A percentile compares a stretch with the other conserved stretches of the same genome.
Conservation (phyloP, 148 eudicot species). For the Persicaria maculosa region DNA sequence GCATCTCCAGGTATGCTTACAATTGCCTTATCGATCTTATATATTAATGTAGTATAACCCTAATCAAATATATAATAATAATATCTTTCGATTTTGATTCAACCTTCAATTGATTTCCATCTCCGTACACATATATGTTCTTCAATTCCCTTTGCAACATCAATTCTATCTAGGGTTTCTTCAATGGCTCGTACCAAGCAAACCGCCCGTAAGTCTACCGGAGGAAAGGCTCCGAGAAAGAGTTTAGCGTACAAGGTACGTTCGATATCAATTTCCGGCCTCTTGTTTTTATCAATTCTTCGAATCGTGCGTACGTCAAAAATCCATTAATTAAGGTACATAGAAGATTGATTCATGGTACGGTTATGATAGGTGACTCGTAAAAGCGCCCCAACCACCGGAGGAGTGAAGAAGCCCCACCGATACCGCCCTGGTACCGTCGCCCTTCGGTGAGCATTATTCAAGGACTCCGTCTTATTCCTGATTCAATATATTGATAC, state of each 20-base stretch:
- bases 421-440: background rate
- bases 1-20: too few species aligned
- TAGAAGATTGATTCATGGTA: too few species aligned
- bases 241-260: constrained; percentile 66
- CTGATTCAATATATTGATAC: background rate
- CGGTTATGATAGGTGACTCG: background rate
- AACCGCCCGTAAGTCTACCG: constrained; percentile 84
- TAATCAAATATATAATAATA: too few species aligned
- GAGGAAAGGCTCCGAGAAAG: constrained; percentile 93
- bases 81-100: too few species aligned
- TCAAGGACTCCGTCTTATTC: background rate
- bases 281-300: background rate
- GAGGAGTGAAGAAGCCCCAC: background rate
- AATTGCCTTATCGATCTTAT: too few species aligned
- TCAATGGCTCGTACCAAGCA: constrained; percentile 87
- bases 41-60: too few species aligned
- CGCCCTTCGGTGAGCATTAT: background rate
- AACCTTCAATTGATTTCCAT: background rate
- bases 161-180: too few species aligned
- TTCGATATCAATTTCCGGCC: background rate
- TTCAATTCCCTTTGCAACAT: constrained; percentile 10
- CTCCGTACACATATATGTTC: background rate
- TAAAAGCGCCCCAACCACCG: background rate
- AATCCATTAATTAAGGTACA: too few species aligned
- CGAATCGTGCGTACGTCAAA: background rate